Evolutionary conservation across 1,284 basidiomycete species (phyloP).

Genomic region (Puccinia sorghi): DNA sequence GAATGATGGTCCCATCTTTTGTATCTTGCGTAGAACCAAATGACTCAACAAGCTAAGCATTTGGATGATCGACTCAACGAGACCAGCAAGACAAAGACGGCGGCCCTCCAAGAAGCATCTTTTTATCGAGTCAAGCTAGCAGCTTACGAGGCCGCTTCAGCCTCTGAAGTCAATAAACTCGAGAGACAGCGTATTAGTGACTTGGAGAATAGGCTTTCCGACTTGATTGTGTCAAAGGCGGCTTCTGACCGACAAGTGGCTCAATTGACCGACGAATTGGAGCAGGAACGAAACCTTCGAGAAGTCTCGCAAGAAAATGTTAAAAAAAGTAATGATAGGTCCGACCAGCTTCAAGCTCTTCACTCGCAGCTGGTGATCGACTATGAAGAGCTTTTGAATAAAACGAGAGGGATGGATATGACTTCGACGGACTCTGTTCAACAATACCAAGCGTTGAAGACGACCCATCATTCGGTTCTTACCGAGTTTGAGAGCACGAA

Average conservation of each 20-base stretch:
- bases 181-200: constrained; percentile 78
- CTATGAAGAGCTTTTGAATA: constrained; percentile 72
- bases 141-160: constrained; percentile 74
- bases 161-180: constrained; percentile 65
- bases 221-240: constrained; percentile 71
- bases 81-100: constrained; percentile 74
- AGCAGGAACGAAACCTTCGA: constrained; percentile 59
- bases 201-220: constrained; percentile 75
- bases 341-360: constrained; percentile 77
- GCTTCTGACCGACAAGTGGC: constrained; percentile 73
- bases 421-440: constrained; percentile 77
- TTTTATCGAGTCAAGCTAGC: constrained; percentile 92
- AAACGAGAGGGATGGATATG: constrained; percentile 67
- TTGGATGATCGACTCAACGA: constrained; percentile 77
- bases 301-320: constrained; percentile 76
- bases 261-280: constrained; percentile 63
- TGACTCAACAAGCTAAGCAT: constrained; percentile 72
- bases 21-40: constrained; percentile 63
- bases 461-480: constrained; percentile 74
- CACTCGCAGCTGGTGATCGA: constrained; percentile 71
- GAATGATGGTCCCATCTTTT: neutral
- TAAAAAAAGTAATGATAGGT: constrained; percentile 77
- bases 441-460: constrained; percentile 71
- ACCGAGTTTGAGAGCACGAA: constrained; percentile 72
- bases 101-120: constrained; percentile 89